Conservation (phyloP, 257 asterid species). For the Plantago ovata region DNA sequence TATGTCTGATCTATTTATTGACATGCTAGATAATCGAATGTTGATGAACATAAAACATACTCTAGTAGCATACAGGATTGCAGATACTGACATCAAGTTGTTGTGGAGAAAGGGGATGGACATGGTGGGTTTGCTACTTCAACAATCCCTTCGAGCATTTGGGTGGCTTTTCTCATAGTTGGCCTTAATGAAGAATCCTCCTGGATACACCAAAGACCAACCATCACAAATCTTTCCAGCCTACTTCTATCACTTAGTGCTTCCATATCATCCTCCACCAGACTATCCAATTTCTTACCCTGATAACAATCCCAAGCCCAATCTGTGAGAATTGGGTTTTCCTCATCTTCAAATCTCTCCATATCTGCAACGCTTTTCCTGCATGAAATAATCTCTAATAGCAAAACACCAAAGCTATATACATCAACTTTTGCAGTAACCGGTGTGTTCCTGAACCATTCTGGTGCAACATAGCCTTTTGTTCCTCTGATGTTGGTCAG, state of each 20-base stretch:
- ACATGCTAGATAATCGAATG: neutral
- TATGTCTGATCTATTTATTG: no score
- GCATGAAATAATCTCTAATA: conserved; percentile 40
- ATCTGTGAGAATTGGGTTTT: conserved; percentile 20
- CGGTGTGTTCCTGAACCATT: conserved; percentile 35
- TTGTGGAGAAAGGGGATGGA: conserved; percentile 21
- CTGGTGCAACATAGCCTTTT: conserved; percentile 32
- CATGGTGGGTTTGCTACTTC: conserved; percentile 41
- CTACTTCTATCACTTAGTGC: conserved; percentile 27
- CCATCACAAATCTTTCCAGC: conserved; percentile 40
- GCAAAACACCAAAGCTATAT: conserved; percentile 47
- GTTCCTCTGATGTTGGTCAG: conserved; percentile 32
- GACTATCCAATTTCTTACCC: conserved; percentile 8
- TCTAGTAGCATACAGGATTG: neutral
- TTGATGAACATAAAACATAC: neutral
- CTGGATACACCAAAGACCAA: conserved; percentile 62
- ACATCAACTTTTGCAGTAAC: conserved; percentile 42
- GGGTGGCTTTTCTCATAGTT: conserved; percentile 38
- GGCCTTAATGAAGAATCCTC: conserved; percentile 48
- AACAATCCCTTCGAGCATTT: conserved; percentile 57
- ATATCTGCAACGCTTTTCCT: conserved; percentile 24
- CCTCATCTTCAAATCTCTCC: conserved; percentile 26
- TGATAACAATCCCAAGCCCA: conserved; percentile 39
- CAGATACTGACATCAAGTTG: neutral
- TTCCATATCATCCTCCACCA: conserved; percentile 44